A percentile compares a stretch with the other conserved stretches of the same genome.
Conservation (phyloP, 2,329 filamentous ascomycete genomes). For the Lanzia echinophila region DNA sequence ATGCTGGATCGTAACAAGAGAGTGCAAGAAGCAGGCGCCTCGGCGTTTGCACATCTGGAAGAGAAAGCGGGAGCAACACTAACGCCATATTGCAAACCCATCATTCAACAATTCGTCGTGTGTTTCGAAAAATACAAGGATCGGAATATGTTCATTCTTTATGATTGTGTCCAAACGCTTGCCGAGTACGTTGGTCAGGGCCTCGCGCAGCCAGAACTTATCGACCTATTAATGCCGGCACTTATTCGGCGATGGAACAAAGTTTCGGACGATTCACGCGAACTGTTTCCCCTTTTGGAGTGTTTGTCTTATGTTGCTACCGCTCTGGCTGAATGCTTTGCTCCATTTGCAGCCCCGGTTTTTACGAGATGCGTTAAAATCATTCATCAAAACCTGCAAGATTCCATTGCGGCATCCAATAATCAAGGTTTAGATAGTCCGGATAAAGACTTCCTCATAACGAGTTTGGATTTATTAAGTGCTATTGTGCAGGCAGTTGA, state of each 20-base stretch:
- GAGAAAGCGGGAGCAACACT: conserved; percentile 81
- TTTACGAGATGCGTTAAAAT: conserved; percentile 85
- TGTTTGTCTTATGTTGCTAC: conserved; percentile 91
- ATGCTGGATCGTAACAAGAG: conserved; percentile 98
- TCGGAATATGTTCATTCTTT: conserved; percentile 97
- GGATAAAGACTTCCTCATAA: conserved; percentile 95
- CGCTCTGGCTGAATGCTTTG: conserved; percentile 74
- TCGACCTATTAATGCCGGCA: conserved; percentile 84
- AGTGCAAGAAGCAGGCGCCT: conserved; percentile 92
- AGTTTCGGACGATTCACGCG: conserved; percentile 80
- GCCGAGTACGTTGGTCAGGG: conserved; percentile 83
- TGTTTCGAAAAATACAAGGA: conserved; percentile 98
- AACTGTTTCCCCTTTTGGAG: conserved; percentile 92
- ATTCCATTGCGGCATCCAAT: conserved; percentile 62
- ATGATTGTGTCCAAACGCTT: conserved; percentile 95
- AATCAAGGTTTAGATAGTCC: conserved; percentile 67
- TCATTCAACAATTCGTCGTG: conserved; percentile 83
- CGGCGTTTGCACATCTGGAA: conserved; percentile 91
- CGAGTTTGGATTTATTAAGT: conserved; percentile 86
- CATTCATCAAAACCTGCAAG: conserved; percentile 85
- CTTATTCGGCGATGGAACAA: conserved; percentile 83
- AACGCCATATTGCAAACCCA: conserved; percentile 79
- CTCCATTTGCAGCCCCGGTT: conserved; percentile 78
- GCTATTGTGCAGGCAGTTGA: conserved; percentile 88
- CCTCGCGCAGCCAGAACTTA: conserved; percentile 73